Conservation (phyloP, 2,329 filamentous ascomycete genomes). For the Pseudopyricularia cyperi region DNA sequence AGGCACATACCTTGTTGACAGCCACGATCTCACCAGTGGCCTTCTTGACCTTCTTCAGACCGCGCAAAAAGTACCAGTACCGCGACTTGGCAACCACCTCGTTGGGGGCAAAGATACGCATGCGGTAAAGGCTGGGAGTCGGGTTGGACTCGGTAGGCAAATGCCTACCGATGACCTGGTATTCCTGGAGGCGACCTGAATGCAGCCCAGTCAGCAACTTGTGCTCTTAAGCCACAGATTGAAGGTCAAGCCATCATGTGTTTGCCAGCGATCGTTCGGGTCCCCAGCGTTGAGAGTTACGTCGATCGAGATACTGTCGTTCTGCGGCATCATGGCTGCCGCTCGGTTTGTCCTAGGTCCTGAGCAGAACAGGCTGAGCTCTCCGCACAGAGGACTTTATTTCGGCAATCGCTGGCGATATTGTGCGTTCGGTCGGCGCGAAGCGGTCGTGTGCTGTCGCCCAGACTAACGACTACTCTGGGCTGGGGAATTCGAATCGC, state of each 20-base stretch:
- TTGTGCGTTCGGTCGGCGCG: neutral
- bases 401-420: neutral
- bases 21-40: constrained; percentile 98
- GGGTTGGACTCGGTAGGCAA: constrained; percentile 96
- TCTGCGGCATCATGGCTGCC: neutral
- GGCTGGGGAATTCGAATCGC: neutral
- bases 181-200: constrained; percentile 97
- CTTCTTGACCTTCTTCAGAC: constrained; percentile 99
- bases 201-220: constrained; percentile 10
- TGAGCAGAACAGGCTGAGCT: neutral
- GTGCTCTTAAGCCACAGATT: neutral
- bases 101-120: constrained; percentile 99
- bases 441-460: neutral
- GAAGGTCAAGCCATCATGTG: neutral
- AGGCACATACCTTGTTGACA: constrained; percentile 71
- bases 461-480: neutral
- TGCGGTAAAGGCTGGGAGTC: constrained; percentile 97
- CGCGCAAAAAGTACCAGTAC: constrained; percentile 99
- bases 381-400: neutral
- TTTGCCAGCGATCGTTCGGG: neutral
- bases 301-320: neutral
- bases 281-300: neutral
- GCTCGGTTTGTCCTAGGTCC: neutral
- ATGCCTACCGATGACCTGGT: constrained; percentile 99
- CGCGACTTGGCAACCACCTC: constrained; percentile 97